Evolutionary conservation across 2,329 filamentous ascomycete genomes (phyloP).

Genomic region (Aureobasidium vineae): DNA sequence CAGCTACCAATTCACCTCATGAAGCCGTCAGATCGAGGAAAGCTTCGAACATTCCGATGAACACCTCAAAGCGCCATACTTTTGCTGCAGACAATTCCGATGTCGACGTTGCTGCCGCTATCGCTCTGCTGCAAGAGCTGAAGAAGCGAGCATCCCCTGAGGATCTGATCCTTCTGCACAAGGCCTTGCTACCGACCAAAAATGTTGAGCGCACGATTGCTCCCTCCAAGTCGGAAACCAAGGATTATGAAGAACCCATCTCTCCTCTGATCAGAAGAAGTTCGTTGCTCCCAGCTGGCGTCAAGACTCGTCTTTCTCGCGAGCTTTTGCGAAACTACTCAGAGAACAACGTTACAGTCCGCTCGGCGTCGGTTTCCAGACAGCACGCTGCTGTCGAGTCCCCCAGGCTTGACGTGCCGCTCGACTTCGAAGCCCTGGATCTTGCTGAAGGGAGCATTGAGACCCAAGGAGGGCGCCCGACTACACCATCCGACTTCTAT

Average conservation of each 20-base stretch:
- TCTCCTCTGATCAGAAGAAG: slow-evolving; percentile 38
- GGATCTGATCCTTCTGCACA: slow-evolving; percentile 46
- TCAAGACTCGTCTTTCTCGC: slow-evolving; percentile 33
- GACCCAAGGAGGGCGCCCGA: not conserved
- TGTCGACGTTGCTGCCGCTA: slow-evolving; percentile 48
- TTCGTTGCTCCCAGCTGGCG: slow-evolving; percentile 44
- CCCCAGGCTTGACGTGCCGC: slow-evolving; percentile 16
- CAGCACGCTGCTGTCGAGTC: not conserved
- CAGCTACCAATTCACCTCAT: not conserved
- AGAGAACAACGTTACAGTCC: slow-evolving; percentile 10
- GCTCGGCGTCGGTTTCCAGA: slow-evolving; percentile 6
- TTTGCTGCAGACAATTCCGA: slow-evolving; percentile 21
- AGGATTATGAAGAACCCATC: slow-evolving; percentile 16
- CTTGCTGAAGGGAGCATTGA: slow-evolving; percentile 30
- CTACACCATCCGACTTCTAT: slow-evolving; percentile 39
- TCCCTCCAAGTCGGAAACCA: not conserved
- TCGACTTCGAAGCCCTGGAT: slow-evolving; percentile 31
- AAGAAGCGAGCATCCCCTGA: slow-evolving; percentile 51
- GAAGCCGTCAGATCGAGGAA: not conserved
- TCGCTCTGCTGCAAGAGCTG: slow-evolving; percentile 48
- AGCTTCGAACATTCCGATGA: not conserved
- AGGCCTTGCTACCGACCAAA: slow-evolving; percentile 39
- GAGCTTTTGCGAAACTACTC: slow-evolving; percentile 29
- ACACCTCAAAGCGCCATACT: slow-evolving; percentile 15
- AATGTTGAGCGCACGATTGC: slow-evolving; percentile 31